Evolutionary conservation across 345 rosid genomes (phyloP).

Genomic region (Salix dunnii): DNA sequence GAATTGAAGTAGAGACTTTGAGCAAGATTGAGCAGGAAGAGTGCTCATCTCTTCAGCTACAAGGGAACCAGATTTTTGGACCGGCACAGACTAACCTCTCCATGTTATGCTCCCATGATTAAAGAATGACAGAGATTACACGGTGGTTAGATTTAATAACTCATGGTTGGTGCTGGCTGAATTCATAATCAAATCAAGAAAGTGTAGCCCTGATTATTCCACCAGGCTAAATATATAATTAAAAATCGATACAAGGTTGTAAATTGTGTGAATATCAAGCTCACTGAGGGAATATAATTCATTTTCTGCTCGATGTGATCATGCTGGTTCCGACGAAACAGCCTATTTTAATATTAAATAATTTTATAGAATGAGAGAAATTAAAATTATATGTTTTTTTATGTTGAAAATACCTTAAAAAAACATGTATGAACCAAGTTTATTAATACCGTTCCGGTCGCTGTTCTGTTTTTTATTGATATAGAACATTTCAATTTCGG

Average conservation of each 20-base stretch:
- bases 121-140: neutral
- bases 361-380: too few relatives aligned
- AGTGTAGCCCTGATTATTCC: neutral
- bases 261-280: slow-evolving; percentile 1
- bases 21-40: neutral
- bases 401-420: too few relatives aligned
- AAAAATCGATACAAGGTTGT: neutral
- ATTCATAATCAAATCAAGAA: neutral
- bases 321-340: neutral
- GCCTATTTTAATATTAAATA: too few relatives aligned
- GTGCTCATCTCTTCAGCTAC: neutral
- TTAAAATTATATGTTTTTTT: too few relatives aligned
- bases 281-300: neutral
- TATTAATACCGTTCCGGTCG: too few relatives aligned
- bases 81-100: neutral
- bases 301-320: neutral
- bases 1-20: neutral
- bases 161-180: neutral
- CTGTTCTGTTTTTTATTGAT: too few relatives aligned
- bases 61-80: neutral
- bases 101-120: neutral
- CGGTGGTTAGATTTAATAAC: neutral
- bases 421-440: too few relatives aligned
- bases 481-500: too few relatives aligned
- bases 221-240: too few relatives aligned